Percentiles rank a stretch among this genome's conserved stretches.
These are phyloP conservation scores for Eustoma russellianum DNA, from an alignment of 257 asterid species.

Conservation along the genomic window DNA sequence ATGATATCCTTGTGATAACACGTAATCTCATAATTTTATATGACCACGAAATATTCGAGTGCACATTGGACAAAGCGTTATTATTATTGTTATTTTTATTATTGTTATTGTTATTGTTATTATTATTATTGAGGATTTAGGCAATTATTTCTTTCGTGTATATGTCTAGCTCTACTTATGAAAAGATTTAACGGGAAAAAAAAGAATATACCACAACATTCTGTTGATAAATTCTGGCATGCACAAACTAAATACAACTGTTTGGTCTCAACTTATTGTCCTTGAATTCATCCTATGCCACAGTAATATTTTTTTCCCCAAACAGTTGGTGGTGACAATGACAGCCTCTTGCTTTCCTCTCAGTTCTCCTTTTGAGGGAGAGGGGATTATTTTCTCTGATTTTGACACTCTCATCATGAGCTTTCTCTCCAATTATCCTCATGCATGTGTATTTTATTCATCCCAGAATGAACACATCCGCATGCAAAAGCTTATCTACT, in stretches of 20 bases:
- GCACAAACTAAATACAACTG: constrained; percentile 24
- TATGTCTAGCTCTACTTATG: too few relatives aligned
- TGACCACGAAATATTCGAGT: too few relatives aligned
- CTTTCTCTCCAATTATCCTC: constrained; percentile 7
- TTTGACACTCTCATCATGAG: constrained; percentile 34
- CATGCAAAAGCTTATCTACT: too few relatives aligned
- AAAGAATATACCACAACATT: background rate
- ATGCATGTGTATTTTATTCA: constrained; percentile 1
- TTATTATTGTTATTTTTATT: too few relatives aligned
- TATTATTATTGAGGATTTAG: too few relatives aligned
- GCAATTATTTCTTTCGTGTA: too few relatives aligned
- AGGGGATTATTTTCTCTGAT: constrained; percentile 28
- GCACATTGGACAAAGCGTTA: too few relatives aligned
- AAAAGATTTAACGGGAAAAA: background rate
- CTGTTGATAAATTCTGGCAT: constrained; percentile 1
- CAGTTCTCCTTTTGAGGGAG: constrained; percentile 45
- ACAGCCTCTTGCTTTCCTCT: constrained; percentile 10
- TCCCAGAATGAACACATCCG: too few relatives aligned
- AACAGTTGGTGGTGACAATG: constrained; percentile 21
- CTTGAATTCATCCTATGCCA: constrained; percentile 43
- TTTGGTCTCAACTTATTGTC: constrained; percentile 14
- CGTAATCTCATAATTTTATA: too few relatives aligned
- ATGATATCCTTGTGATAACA: too few relatives aligned
- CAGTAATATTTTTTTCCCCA: too few relatives aligned
- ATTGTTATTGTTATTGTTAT: too few relatives aligned